Percentiles rank a stretch among this genome's conserved stretches.
Evolutionary conservation across 805 yeast species (phyloP).

Genomic region (Clavispora carvajalis): DNA sequence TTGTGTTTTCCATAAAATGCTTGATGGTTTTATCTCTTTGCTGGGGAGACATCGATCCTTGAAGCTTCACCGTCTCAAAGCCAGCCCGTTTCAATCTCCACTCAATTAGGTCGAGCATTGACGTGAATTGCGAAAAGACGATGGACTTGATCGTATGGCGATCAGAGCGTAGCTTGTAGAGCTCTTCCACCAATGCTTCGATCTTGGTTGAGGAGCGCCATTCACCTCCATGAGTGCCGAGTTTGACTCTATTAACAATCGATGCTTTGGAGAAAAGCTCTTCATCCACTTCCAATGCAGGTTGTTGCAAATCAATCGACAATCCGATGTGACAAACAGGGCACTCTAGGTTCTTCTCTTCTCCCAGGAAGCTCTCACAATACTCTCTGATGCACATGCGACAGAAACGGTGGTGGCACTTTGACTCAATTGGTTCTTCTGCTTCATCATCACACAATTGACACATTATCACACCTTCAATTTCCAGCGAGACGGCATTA

Average conservation of each 20-base stretch:
- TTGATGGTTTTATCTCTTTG: conserved; percentile 90
- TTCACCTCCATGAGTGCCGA: conserved; percentile 61
- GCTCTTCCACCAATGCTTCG: conserved; percentile 91
- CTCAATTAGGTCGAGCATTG: conserved; percentile 92
- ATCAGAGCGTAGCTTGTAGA: conserved; percentile 81
- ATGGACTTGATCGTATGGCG: conserved; percentile 87
- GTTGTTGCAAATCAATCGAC: conserved; percentile 83
- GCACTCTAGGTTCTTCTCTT: conserved; percentile 59
- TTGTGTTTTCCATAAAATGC: conserved; percentile 87
- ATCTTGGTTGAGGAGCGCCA: conserved; percentile 97
- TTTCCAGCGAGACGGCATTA: conserved; percentile 31
- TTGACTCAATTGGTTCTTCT: conserved; percentile 92
- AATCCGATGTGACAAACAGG: conserved; percentile 96
- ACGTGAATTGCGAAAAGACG: conserved; percentile 95
- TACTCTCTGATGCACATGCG: conserved; percentile 90
- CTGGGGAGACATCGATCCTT: conserved; percentile 95
- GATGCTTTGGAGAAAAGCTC: conserved; percentile 55
- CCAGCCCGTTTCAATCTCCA: conserved; percentile 96
- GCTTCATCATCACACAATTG: conserved; percentile 97
- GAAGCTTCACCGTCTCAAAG: conserved; percentile 86
- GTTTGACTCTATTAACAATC: conserved; percentile 81
- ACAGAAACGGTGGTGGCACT: conserved; percentile 92
- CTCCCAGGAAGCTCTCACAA: conserved; percentile 72
- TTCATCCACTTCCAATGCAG: conserved; percentile 70
- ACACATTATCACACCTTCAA: conserved; percentile 64